Evolutionary conservation across 768 basidiomycete species (phyloP).

Genomic region (Lactifluus rugatus): DNA sequence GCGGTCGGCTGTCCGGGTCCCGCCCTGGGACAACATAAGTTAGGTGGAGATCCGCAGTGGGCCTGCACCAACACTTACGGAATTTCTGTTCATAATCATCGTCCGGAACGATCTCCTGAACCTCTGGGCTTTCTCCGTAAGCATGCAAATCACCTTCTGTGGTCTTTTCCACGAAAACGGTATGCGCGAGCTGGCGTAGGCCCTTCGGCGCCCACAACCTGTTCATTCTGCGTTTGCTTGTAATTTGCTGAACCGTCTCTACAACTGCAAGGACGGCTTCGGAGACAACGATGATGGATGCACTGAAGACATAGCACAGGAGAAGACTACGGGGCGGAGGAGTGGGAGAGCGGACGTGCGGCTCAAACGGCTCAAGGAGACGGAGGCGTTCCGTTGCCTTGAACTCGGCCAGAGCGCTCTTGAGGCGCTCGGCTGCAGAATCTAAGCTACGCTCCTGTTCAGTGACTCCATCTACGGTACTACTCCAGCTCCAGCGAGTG

Average conservation of each 20-base stretch:
- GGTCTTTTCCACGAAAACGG: conserved; percentile 23
- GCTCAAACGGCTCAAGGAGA: conserved; percentile 36
- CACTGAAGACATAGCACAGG: conserved; percentile 40
- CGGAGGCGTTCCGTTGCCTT: conserved; percentile 26
- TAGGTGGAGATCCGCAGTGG: background rate
- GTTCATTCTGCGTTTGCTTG: conserved; percentile 30
- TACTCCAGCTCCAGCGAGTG: conserved; percentile 25
- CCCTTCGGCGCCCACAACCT: conserved; percentile 45
- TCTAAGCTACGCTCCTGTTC: conserved; percentile 22
- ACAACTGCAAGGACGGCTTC: conserved; percentile 31
- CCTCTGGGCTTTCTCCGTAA: conserved; percentile 26
- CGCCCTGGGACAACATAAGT: conserved; percentile 22
- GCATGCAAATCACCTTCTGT: conserved; percentile 22
- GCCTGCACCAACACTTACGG: conserved; percentile 9
- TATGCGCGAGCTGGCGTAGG: conserved; percentile 28
- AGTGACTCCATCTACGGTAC: conserved; percentile 18
- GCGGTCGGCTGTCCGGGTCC: conserved; percentile 42
- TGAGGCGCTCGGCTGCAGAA: conserved; percentile 22
- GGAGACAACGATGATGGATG: conserved; percentile 33
- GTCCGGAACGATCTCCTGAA: conserved; percentile 24
- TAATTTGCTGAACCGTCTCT: conserved; percentile 30
- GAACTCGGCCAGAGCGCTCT: conserved; percentile 27
- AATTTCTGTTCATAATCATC: conserved; percentile 17
- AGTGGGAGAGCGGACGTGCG: conserved; percentile 26
- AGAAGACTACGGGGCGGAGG: conserved; percentile 36